These are phyloP conservation scores for Cystobasidiaceae sp. DNA, from an alignment of 1,284 basidiomycete species.

Conservation along the genomic window DNA sequence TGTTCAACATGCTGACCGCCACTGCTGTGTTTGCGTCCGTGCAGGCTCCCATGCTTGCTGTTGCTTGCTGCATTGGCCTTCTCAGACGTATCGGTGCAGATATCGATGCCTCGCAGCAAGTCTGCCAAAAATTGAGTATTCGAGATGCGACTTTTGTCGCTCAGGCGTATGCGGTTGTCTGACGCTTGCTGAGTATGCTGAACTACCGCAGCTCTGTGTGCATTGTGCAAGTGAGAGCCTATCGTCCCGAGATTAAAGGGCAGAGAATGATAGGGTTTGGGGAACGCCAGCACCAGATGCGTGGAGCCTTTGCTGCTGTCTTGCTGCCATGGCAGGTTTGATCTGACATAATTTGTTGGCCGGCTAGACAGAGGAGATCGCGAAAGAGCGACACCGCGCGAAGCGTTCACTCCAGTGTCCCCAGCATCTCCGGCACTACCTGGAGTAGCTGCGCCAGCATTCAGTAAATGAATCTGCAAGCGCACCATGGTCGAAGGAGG, in stretches of 20 bases:
- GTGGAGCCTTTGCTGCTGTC: not conserved
- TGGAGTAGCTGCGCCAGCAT: not conserved
- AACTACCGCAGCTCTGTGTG: constrained; percentile 18
- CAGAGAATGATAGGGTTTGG: constrained; percentile 26
- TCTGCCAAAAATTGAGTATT: constrained; percentile 22
- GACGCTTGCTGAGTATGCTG: constrained; percentile 7
- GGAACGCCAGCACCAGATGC: constrained; percentile 25
- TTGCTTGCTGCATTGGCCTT: not conserved
- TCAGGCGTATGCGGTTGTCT: constrained; percentile 6
- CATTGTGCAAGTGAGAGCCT: constrained; percentile 21
- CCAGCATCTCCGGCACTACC: not conserved
- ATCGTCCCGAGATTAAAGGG: constrained; percentile 23
- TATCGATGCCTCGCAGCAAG: constrained; percentile 14
- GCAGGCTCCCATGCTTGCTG: not conserved
- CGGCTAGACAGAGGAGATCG: constrained; percentile 14
- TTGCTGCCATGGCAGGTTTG: constrained; percentile 9
- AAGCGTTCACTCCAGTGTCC: not conserved
- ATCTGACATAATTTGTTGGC: constrained; percentile 12
- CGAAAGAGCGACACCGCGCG: constrained; percentile 23
- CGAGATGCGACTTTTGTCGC: not conserved
- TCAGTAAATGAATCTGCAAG: constrained; percentile 22
- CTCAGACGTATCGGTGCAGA: not conserved
- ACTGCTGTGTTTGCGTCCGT: not conserved
- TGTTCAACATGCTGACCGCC: not conserved
- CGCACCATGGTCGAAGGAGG: constrained; percentile 20